Conservation (phyloP, 2,329 filamentous ascomycete species). For the Aspergillus brunneoviolaceus region DNA sequence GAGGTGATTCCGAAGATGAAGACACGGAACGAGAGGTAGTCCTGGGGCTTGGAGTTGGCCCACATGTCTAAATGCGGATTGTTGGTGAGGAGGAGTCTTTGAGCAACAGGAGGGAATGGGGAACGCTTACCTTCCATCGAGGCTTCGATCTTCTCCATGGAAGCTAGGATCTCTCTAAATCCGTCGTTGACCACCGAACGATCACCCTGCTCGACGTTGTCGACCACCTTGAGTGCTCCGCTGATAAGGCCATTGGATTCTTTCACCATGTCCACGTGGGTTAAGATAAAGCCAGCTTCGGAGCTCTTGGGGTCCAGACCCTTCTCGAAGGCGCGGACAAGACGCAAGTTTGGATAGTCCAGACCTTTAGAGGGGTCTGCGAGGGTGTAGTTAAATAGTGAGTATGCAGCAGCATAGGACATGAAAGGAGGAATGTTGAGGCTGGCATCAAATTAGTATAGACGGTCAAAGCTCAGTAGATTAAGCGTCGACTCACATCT, state of each 20-base stretch:
- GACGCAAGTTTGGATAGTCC: constrained; percentile 65
- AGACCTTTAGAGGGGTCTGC: constrained; percentile 55
- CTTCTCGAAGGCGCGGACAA: constrained; percentile 87
- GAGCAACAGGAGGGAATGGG: neutral
- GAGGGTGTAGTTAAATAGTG: constrained; percentile 64
- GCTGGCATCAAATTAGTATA: constrained; percentile 35
- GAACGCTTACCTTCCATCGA: constrained; percentile 71
- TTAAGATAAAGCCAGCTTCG: constrained; percentile 93
- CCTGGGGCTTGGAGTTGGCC: constrained; percentile 76
- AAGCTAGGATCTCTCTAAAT: constrained; percentile 60
- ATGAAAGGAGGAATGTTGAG: constrained; percentile 86
- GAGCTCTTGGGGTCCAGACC: constrained; percentile 84
- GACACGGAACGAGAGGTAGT: constrained; percentile 88
- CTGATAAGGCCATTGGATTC: constrained; percentile 76
- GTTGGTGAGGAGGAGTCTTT: neutral
- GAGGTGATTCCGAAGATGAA: constrained; percentile 96
- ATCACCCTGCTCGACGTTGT: constrained; percentile 51
- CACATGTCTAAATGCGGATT: constrained; percentile 66
- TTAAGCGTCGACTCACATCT: constrained; percentile 64
- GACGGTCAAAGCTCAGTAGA: neutral
- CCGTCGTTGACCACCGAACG: constrained; percentile 64
- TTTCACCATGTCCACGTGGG: constrained; percentile 93
- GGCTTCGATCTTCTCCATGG: constrained; percentile 69
- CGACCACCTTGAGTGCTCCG: constrained; percentile 67
- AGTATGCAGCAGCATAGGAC: constrained; percentile 71